Conservation (phyloP, 345 rosid species). For the Physaria fendleri region DNA sequence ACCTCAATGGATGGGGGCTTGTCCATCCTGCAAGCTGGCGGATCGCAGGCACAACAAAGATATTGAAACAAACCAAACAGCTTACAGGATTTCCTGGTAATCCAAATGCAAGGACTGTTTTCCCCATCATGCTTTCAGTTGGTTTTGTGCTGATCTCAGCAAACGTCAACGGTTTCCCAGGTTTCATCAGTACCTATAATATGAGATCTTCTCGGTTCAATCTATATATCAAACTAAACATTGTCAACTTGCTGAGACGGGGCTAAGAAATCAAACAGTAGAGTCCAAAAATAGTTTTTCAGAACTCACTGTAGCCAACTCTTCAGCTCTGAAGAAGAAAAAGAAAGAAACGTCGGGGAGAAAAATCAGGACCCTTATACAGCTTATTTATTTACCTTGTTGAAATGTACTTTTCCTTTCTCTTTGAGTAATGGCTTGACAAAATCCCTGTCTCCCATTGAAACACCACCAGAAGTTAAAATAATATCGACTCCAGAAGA, state of each 20-base stretch:
- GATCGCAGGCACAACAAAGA: slow-evolving; percentile 77
- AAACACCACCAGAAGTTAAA: slow-evolving; percentile 94
- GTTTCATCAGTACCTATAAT: slow-evolving; percentile 68
- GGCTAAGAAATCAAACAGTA: background rate
- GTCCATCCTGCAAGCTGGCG: slow-evolving; percentile 82
- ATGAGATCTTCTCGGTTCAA: background rate
- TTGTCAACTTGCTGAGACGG: slow-evolving; percentile 4
- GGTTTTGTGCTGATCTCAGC: slow-evolving; percentile 54
- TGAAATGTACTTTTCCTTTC: slow-evolving; percentile 65
- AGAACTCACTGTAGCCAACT: background rate
- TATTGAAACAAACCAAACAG: slow-evolving; percentile 83
- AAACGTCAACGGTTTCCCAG: slow-evolving; percentile 91
- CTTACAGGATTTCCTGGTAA: slow-evolving; percentile 98
- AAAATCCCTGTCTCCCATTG: slow-evolving; percentile 97
- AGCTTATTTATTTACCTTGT: slow-evolving; percentile 47
- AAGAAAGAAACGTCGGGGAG: background rate
- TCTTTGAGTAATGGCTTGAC: slow-evolving; percentile 75
- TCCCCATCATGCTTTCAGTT: slow-evolving; percentile 23
- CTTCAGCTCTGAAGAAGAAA: background rate
- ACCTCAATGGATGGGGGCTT: slow-evolving; percentile 74
- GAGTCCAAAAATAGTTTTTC: background rate
- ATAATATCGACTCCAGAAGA: slow-evolving; percentile 68
- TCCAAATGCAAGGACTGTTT: slow-evolving; percentile 81
- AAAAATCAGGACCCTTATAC: background rate
- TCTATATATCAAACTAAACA: background rate